Conservation (phyloP, 768 basidiomycete genomes). For the Termitomyces sp. region DNA sequence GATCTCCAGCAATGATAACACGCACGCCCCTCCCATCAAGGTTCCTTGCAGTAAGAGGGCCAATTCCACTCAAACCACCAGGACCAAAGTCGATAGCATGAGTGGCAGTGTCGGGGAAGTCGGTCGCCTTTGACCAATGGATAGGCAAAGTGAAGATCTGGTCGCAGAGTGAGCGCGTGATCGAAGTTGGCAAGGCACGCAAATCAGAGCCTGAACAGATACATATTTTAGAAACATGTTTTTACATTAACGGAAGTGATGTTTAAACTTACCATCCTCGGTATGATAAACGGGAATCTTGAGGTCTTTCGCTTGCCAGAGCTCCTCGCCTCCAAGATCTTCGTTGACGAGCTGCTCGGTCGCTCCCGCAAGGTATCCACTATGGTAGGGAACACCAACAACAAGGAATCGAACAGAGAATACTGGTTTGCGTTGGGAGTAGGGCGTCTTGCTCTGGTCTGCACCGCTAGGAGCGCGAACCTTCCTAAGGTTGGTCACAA, state of each 20-base stretch:
- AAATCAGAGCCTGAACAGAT: conserved; percentile 73
- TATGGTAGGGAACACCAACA: conserved; percentile 97
- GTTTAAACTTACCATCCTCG: conserved; percentile 68
- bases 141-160: conserved; percentile 92
- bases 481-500: conserved; percentile 89
- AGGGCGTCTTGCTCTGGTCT: conserved; percentile 93
- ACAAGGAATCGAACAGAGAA: conserved; percentile 93
- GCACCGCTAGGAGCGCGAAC: conserved; percentile 81
- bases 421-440: conserved; percentile 91
- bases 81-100: conserved; percentile 98
- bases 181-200: conserved; percentile 60
- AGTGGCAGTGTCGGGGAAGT: conserved; percentile 87
- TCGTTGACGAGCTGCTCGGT: conserved; percentile 75
- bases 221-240: not conserved
- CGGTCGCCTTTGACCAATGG: conserved; percentile 89
- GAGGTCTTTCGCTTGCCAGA: conserved; percentile 71
- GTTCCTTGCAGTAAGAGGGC: conserved; percentile 85
- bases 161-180: conserved; percentile 87
- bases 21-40: conserved; percentile 93
- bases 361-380: conserved; percentile 72
- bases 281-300: conserved; percentile 89
- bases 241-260: not conserved
- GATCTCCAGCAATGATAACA: conserved; percentile 88
- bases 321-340: conserved; percentile 68
- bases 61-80: conserved; percentile 91